Conservation (phyloP, 306 rosid genomes). For the Rosa lucieae region DNA sequence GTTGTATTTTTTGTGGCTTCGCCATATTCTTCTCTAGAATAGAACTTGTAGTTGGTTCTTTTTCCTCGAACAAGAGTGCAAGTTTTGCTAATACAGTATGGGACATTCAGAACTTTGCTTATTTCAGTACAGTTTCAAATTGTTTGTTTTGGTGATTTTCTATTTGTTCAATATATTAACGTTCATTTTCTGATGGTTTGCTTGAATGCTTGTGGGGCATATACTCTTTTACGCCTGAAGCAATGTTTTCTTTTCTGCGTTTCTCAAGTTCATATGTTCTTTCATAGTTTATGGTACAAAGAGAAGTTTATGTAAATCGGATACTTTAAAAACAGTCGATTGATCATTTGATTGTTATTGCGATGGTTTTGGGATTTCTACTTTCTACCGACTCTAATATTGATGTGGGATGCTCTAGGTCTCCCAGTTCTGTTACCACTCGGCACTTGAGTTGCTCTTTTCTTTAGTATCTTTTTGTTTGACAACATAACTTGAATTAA, state of each 20-base stretch:
- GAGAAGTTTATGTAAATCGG: too few relatives aligned
- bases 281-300: background rate
- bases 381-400: too few relatives aligned
- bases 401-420: background rate
- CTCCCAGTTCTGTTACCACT: background rate
- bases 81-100: background rate
- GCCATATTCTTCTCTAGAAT: conserved; percentile 14
- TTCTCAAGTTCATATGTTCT: background rate
- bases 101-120: background rate
- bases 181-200: background rate
- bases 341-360: too few relatives aligned
- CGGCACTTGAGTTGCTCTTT: too few relatives aligned
- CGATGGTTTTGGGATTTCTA: too few relatives aligned
- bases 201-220: background rate
- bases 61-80: background rate
- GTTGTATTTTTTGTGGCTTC: background rate
- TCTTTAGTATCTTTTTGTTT: too few relatives aligned
- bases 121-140: background rate
- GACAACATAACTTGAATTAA: background rate
- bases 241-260: background rate
- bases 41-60: background rate
- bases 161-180: background rate
- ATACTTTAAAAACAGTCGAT: too few relatives aligned
- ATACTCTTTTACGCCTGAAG: background rate
- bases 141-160: background rate